phyloP scores from a whole-genome alignment of 1,139 yeast genomes.

The Blastobotrys indianensis region DNA sequence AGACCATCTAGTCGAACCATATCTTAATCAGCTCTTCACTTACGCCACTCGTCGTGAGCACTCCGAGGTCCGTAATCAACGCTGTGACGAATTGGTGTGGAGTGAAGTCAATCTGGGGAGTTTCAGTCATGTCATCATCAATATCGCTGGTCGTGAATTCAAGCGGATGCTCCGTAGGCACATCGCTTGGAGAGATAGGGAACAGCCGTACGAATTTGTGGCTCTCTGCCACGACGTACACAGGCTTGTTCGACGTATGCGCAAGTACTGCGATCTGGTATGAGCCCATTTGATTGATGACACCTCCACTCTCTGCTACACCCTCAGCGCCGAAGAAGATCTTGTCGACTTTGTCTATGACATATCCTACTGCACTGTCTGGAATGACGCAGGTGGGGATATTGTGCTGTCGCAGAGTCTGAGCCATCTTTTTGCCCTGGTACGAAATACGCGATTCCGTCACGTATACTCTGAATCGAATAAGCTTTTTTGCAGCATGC shows the following conservation, averaged over 20 bases:
- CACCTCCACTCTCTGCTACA: slow-evolving; percentile 97
- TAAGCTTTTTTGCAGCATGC: slow-evolving; percentile 66
- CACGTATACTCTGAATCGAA: slow-evolving; percentile 83
- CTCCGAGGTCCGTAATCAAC: slow-evolving; percentile 91
- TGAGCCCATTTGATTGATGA: slow-evolving; percentile 91
- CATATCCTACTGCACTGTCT: slow-evolving; percentile 91
- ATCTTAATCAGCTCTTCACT: slow-evolving; percentile 95
- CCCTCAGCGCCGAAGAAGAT: slow-evolving; percentile 98
- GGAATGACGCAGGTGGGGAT: slow-evolving; percentile 90
- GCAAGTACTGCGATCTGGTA: slow-evolving; percentile 94
- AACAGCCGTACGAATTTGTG: slow-evolving; percentile 95
- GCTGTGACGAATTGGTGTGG: slow-evolving; percentile 96
- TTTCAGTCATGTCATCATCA: slow-evolving; percentile 26
- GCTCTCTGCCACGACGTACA: slow-evolving; percentile 87
- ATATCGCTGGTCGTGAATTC: slow-evolving; percentile 32
- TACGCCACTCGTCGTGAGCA: slow-evolving; percentile 93
- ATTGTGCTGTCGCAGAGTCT: slow-evolving; percentile 59
- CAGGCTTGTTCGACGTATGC: slow-evolving; percentile 82
- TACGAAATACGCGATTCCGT: slow-evolving; percentile 89
- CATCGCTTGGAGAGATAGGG: slow-evolving; percentile 89
- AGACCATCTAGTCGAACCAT: slow-evolving; percentile 79
- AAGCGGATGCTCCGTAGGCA: slow-evolving; percentile 53
- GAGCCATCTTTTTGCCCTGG: slow-evolving; percentile 74
- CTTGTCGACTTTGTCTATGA: slow-evolving; percentile 86
- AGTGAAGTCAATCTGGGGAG: slow-evolving; percentile 76